Percentiles rank a stretch among this genome's conserved stretches.
phyloP scores from a whole-genome alignment of 768 basidiomycete species.

The Amanita fuliginea region DNA sequence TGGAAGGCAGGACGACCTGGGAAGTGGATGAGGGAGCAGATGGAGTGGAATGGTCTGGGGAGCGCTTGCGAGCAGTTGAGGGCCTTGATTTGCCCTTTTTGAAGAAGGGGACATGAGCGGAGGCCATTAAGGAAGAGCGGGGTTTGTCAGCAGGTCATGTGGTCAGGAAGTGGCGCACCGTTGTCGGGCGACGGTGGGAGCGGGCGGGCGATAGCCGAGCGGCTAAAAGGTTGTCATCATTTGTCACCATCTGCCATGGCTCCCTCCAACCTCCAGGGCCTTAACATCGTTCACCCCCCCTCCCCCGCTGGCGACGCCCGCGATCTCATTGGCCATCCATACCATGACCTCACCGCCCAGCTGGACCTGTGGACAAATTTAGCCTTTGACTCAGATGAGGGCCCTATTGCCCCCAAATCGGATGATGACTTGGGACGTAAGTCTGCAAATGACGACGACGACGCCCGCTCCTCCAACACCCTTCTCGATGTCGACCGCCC shows the following conservation, averaged over 20 bases:
- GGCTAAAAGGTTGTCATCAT: too few species aligned
- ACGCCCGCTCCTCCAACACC: conserved; percentile 20
- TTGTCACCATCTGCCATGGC: conserved; percentile 28
- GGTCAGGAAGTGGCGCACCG: neutral
- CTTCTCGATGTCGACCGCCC: conserved; percentile 34
- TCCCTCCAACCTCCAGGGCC: conserved; percentile 59
- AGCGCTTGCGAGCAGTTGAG: conserved; percentile 64
- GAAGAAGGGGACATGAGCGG: conserved; percentile 77
- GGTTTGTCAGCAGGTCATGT: neutral
- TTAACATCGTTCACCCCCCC: conserved; percentile 66
- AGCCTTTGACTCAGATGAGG: conserved; percentile 68
- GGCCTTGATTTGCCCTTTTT: conserved; percentile 74
- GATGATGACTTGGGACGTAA: conserved; percentile 25
- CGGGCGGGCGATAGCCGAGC: neutral
- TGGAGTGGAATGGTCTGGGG: conserved; percentile 42
- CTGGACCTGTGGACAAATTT: conserved; percentile 81
- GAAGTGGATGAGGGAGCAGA: conserved; percentile 26
- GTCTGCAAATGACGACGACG: conserved; percentile 31
- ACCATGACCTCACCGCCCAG: conserved; percentile 67
- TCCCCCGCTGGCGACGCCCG: conserved; percentile 29
- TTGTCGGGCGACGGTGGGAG: neutral
- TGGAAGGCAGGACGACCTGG: conserved; percentile 67
- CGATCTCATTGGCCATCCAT: conserved; percentile 55
- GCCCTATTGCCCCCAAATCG: conserved; percentile 25
- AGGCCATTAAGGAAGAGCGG: neutral